Evolutionary conservation across 352 stramenopile genomes (phyloP).

Genomic region (Elongisporangium prolatum): DNA sequence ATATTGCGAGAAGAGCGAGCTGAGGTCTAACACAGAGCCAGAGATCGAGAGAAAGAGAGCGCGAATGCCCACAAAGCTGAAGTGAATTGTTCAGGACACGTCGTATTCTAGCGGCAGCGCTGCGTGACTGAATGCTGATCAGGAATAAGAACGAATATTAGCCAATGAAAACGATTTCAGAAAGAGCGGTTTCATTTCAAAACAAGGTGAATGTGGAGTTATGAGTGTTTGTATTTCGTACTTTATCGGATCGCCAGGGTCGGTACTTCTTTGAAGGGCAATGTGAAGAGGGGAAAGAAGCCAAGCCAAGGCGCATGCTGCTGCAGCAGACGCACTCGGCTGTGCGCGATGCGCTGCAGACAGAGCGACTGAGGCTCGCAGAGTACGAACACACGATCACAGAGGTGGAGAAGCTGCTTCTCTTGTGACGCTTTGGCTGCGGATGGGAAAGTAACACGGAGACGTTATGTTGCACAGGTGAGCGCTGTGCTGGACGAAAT

Average conservation of each 20-base stretch:
- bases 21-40: neutral
- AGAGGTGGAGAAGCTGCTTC: slow-evolving; percentile 23
- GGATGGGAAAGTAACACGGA: too few species aligned
- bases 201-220: neutral
- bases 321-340: slow-evolving; percentile 29
- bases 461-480: slow-evolving; percentile 37
- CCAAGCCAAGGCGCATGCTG: slow-evolving; percentile 12
- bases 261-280: neutral
- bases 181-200: neutral
- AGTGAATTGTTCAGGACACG: neutral
- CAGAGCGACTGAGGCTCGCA: slow-evolving; percentile 37
- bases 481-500: slow-evolving; percentile 71
- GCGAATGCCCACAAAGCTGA: too few species aligned
- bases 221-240: neutral
- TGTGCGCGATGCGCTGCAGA: slow-evolving; percentile 28
- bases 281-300: neutral
- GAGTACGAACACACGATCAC: slow-evolving; percentile 35
- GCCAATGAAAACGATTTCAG: neutral
- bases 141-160: neutral
- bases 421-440: too few species aligned
- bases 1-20: neutral
- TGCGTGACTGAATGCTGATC: neutral
- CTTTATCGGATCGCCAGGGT: neutral
- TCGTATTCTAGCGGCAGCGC: neutral
- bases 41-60: neutral